phyloP scores from a whole-genome alignment of 768 basidiomycete genomes.

The Leucocoprinus birnbaumii region DNA sequence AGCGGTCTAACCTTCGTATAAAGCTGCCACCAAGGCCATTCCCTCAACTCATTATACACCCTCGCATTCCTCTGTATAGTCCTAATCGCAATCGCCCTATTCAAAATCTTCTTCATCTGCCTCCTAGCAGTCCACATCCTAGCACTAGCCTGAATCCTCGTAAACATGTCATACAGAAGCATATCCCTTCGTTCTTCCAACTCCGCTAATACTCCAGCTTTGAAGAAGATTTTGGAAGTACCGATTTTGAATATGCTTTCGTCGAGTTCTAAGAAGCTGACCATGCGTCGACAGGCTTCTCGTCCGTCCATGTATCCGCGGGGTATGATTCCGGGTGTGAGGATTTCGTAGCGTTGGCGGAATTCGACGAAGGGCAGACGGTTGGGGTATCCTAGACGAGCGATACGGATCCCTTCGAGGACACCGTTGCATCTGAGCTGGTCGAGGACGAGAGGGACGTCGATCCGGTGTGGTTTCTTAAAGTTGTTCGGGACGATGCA shows the following conservation, averaged over 20 bases:
- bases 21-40: constrained; percentile 99
- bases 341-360: constrained; percentile 92
- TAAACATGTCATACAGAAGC: constrained; percentile 86
- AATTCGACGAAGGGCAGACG: constrained; percentile 96
- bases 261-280: constrained; percentile 85
- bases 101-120: constrained; percentile 92
- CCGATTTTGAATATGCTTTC: constrained; percentile 85
- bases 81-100: constrained; percentile 85
- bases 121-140: constrained; percentile 84
- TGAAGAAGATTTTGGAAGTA: constrained; percentile 98
- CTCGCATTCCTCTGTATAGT: constrained; percentile 95
- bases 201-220: constrained; percentile 95
- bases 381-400: constrained; percentile 95
- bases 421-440: constrained; percentile 99
- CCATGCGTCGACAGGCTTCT: constrained; percentile 90
- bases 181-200: constrained; percentile 90
- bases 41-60: constrained; percentile 82
- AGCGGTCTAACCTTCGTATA: constrained; percentile 95
- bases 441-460: constrained; percentile 92
- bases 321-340: constrained; percentile 91
- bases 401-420: constrained; percentile 96
- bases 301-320: constrained; percentile 98
- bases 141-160: constrained; percentile 81
- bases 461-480: constrained; percentile 90
- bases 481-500: constrained; percentile 94